Base-by-base conservation (phyloP, 2,329 filamentous ascomycete genomes). In the Sclerotinia sclerotiorum region DNA sequence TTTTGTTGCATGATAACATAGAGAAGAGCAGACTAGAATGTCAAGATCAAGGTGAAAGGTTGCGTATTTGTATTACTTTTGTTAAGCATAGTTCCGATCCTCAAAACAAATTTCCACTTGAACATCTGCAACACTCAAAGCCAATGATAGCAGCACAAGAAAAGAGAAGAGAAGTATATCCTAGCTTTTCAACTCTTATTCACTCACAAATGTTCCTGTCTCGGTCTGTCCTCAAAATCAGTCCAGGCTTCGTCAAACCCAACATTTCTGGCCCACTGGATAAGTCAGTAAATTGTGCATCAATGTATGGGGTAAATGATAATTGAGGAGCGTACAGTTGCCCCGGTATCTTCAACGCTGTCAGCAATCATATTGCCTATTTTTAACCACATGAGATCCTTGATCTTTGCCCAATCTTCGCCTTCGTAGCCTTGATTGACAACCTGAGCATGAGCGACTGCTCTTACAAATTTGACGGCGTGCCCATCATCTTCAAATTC, bases 401-500 rank as follows among this genome's bases (percentile, higher is more conserved):
- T 83, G 51, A 92, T 78, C 64, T 79, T 78, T 42, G 87, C 81
- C 81, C 84, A 84, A 3, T 82, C 78, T 67, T 77, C 80, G 32
- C 81, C 77, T 69, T 82, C 80, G 70, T 78, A 90, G 52, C 78
- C 77, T 72, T 76, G 74, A 64, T 83, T 84, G 1, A 84, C 75
- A 44, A 82, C 76, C 76, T 89, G 82, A 1, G 87, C 92, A 73
- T 93, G 79, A 5, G 85, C 84, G 24, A 95, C 78, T 1, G 92
- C 89, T 44, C 93, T 82, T 10, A 89, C 82, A 6, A 96, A 80
- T 79, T 97, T 97, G 66, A 88, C 83, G 13, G 87, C 83, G 79
- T 98, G 94, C 0, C 94, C 93, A 78, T 97, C 93, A 72, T 97
- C 94, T 0, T 83, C 75, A 46, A 85, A 75, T 13, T 71, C 70